These are phyloP conservation scores for Sanguinoderma infundibulare DNA, from an alignment of 1,284 basidiomycete genomes.

Conservation along the genomic window DNA sequence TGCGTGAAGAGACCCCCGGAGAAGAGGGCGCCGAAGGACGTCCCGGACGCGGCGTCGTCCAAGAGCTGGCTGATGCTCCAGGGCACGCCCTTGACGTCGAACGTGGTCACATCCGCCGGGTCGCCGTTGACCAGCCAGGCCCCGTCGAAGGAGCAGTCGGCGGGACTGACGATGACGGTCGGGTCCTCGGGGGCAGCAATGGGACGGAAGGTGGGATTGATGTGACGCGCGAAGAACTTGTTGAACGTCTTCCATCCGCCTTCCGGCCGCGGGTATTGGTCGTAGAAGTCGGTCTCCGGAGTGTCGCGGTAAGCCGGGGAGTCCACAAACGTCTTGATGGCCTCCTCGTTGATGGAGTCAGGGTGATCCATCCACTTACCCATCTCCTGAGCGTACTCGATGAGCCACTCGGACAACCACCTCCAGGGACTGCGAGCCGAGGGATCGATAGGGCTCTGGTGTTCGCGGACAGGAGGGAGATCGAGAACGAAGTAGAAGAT, in stretches of 20 bases:
- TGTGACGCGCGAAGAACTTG: slow-evolving; percentile 26
- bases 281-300: slow-evolving; percentile 8
- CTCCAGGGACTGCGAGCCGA: slow-evolving; percentile 9
- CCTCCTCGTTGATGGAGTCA: slow-evolving; percentile 17
- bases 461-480: slow-evolving; percentile 10
- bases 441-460: slow-evolving; percentile 22
- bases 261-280: slow-evolving; percentile 20
- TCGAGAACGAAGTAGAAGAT: slow-evolving; percentile 27
- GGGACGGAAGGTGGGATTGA: slow-evolving; percentile 19
- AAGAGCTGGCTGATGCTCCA: slow-evolving; percentile 27
- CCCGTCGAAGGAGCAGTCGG: slow-evolving; percentile 26
- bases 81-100: slow-evolving; percentile 22
- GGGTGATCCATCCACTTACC: slow-evolving; percentile 22
- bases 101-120: slow-evolving; percentile 6
- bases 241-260: slow-evolving; percentile 26
- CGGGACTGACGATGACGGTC: slow-evolving; percentile 23
- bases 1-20: slow-evolving; percentile 27
- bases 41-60: slow-evolving; percentile 10
- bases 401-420: slow-evolving; percentile 26
- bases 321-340: slow-evolving; percentile 19
- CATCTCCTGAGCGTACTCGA: slow-evolving; percentile 24
- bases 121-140: slow-evolving; percentile 19
- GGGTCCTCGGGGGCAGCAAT: slow-evolving; percentile 13
- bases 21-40: slow-evolving; percentile 12
- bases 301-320: slow-evolving; percentile 15